Base-by-base conservation (phyloP, 371 early-diverging fungal genomes). In the Mortierella sp. region DNA sequence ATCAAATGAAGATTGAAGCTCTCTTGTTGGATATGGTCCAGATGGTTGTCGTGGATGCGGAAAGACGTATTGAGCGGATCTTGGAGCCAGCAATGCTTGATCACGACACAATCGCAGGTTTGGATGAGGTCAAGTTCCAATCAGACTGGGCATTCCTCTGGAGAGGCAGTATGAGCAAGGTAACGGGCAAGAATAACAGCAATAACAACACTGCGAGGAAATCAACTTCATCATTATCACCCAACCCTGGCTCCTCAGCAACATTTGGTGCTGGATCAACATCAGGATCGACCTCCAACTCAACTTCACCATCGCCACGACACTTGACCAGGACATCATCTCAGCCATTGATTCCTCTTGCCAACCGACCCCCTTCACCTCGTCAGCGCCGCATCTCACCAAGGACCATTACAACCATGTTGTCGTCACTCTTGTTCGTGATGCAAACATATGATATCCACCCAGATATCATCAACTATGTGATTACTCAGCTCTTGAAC, bases 401-500 rank as follows among this genome's bases (percentile, higher is more conserved):
- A 0, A 77, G 85, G 32, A 87, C 89, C 6, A 79, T 96, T 51
- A 91, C 90, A 4, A 78, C 88, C 3, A 78, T 95, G 37, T 70
- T 96, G 28, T 86, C 88, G 0, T 88, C 90, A 0, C 89, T 88
- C 0, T 79, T 92, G 2, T 85, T 85, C 67, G 87, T 91, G 9
- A 84, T 95, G 58, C 88, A 88, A 64, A 83, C 86, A 0, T 87
- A 90, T 61, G 85, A 89, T 56, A 88, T 94, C 4, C 96, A 93
- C 74, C 90, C 89, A 22, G 85, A 84, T 15, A 89, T 96, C 49
- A 84, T 90, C 29, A 86, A 90, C 65, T 92, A 95, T 47, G 83
- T 91, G 6, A 73, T 96, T 26, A 82, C 86, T 9, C 96, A 96
- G 71, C 72, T 95, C 23, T 86, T 95, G 72, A 88, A 93, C 75